Percentiles rank a stretch among this genome's conserved stretches.
phyloP scores from a whole-genome alignment of 768 basidiomycete genomes.

The Vararia minispora region DNA sequence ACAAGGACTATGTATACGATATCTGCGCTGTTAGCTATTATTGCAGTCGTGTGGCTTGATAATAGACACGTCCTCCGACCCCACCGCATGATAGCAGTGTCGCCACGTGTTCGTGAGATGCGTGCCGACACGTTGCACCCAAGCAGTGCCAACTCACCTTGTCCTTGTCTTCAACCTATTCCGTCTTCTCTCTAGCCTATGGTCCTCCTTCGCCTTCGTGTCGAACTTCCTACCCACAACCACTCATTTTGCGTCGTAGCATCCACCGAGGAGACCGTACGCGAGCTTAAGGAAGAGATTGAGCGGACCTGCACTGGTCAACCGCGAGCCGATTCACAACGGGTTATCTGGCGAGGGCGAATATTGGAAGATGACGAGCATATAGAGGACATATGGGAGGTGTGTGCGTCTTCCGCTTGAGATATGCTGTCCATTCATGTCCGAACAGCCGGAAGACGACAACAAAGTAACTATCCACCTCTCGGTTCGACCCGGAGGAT shows the following conservation, averaged over 20 bases:
- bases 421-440: slow-evolving; percentile 1
- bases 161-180: neutral
- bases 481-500: slow-evolving; percentile 72
- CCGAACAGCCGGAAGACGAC: slow-evolving; percentile 39
- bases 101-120: too few relatives aligned
- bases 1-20: too few relatives aligned
- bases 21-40: too few relatives aligned
- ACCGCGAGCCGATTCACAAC: slow-evolving; percentile 60
- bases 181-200: neutral
- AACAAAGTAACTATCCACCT: slow-evolving; percentile 59
- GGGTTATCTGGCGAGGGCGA: slow-evolving; percentile 68
- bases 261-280: slow-evolving; percentile 35
- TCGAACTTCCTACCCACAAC: slow-evolving; percentile 69
- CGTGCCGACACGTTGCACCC: too few relatives aligned
- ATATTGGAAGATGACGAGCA: slow-evolving; percentile 53
- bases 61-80: too few relatives aligned
- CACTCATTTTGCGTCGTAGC: slow-evolving; percentile 53
- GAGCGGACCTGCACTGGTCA: slow-evolving; percentile 45
- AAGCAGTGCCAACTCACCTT: too few relatives aligned
- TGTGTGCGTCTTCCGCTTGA: slow-evolving; percentile 20
- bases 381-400: slow-evolving; percentile 62
- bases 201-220: slow-evolving; percentile 30
- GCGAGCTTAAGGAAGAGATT: slow-evolving; percentile 61
- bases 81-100: too few relatives aligned
- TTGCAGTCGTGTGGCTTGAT: too few relatives aligned